Percentiles rank a stretch among this genome's conserved stretches.
phyloP scores from a whole-genome alignment of 768 basidiomycete genomes.

The Russula sp. region DNA sequence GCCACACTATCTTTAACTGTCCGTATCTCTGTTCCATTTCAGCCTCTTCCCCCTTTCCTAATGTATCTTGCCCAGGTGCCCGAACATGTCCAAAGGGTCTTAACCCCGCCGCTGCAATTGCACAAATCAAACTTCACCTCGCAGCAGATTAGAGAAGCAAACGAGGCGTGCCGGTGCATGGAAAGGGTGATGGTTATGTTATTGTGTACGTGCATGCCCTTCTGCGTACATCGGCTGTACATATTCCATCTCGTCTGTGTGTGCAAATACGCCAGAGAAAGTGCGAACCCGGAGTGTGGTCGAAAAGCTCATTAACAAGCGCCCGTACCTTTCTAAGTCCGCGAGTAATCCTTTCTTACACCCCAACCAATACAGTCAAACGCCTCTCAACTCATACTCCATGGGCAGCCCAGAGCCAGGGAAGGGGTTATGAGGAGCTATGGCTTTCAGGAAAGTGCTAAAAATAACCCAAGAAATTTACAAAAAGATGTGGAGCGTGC shows the following conservation, averaged over 20 bases:
- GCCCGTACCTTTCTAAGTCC: neutral
- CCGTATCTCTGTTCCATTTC: slow-evolving; percentile 24
- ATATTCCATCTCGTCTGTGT: slow-evolving; percentile 1
- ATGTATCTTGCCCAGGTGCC: slow-evolving; percentile 41
- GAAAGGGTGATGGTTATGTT: neutral
- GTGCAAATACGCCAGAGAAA: slow-evolving; percentile 5
- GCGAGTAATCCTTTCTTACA: neutral
- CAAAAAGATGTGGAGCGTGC: too few species aligned
- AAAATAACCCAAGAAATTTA: too few species aligned
- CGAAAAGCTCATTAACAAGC: neutral
- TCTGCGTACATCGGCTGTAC: neutral
- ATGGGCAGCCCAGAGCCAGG: too few species aligned
- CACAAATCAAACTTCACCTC: slow-evolving; percentile 88
- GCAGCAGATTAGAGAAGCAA: slow-evolving; percentile 51
- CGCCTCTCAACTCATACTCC: too few species aligned
- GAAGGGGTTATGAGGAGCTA: too few species aligned
- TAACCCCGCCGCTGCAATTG: slow-evolving; percentile 88
- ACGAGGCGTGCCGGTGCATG: neutral
- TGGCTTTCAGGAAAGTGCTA: too few species aligned
- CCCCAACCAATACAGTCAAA: too few species aligned
- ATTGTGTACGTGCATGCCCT: neutral
- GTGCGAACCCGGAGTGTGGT: neutral
- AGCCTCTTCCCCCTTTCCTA: neutral
- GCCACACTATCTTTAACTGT: slow-evolving; percentile 99
- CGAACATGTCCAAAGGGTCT: slow-evolving; percentile 97